Conservation (phyloP, 2,329 filamentous ascomycete genomes). For the Pseudocercospora musae region DNA sequence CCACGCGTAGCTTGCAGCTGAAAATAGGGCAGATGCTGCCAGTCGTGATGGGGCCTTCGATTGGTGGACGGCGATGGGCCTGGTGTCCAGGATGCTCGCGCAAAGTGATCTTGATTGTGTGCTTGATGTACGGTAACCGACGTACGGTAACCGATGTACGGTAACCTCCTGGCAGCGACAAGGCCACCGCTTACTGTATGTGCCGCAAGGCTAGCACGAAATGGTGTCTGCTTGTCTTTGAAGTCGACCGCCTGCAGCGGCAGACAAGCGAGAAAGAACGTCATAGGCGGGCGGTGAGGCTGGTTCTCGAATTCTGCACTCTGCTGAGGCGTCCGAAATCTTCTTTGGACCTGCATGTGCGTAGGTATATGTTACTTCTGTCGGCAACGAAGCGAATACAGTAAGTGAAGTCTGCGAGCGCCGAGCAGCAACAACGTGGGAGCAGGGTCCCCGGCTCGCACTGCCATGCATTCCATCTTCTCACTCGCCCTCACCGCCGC, state of each 20-base stretch:
- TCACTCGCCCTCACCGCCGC: not conserved
- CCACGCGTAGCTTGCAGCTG: not conserved
- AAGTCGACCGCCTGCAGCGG: not conserved
- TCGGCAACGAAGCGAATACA: not conserved
- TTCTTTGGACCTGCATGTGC: not conserved
- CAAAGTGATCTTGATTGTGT: not conserved
- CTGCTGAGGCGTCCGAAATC: not conserved
- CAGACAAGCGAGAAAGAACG: not conserved
- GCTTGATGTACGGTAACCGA: conserved; percentile 1
- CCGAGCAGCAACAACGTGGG: not conserved
- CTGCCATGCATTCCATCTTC: not conserved
- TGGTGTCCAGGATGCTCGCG: not conserved
- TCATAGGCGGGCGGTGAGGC: not conserved
- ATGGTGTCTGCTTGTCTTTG: not conserved
- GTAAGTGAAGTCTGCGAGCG: not conserved
- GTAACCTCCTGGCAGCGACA: not conserved
- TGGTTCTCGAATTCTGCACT: not conserved
- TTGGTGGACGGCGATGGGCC: not conserved
- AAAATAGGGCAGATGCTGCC: not conserved
- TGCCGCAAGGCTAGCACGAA: not conserved
- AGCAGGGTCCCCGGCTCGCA: not conserved
- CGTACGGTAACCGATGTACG: too few species aligned
- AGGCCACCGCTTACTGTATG: not conserved
- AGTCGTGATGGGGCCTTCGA: not conserved
- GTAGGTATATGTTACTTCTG: too few species aligned